phyloP scores from a whole-genome alignment of 176 grass and related monocot genomes.

The Carex myosuroides region DNA sequence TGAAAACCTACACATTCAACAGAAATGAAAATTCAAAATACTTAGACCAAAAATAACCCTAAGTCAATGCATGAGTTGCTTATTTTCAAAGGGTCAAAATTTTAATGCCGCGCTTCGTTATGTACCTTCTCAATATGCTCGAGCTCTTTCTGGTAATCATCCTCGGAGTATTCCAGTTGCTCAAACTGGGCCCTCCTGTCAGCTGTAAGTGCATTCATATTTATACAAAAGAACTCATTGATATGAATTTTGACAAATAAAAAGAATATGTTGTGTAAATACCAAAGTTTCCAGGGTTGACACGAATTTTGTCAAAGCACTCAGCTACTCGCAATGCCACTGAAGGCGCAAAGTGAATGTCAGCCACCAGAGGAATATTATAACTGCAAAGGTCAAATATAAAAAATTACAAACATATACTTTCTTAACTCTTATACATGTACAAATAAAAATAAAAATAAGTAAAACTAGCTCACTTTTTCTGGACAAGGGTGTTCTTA shows the following conservation, averaged over 20 bases:
- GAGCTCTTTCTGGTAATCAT: slow-evolving; percentile 88
- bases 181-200: slow-evolving; percentile 97
- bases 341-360: slow-evolving; percentile 97
- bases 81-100: slow-evolving; percentile 2
- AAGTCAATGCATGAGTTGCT: not conserved
- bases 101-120: not conserved
- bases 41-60: not conserved
- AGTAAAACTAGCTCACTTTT: slow-evolving; percentile 61
- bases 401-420: slow-evolving; percentile 10
- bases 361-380: slow-evolving; percentile 95
- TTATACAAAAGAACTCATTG: not conserved
- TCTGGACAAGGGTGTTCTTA: slow-evolving; percentile 90
- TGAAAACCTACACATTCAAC: slow-evolving; percentile 54
- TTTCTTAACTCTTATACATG: not conserved
- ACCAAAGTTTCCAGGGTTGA: slow-evolving; percentile 99
- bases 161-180: slow-evolving; percentile 73
- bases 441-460: not conserved
- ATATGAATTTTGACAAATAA: not conserved
- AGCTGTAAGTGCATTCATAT: slow-evolving; percentile 47
- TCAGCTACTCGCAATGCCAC: slow-evolving; percentile 90
- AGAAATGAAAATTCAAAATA: not conserved
- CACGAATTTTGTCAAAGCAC: slow-evolving; percentile 99
- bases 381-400: slow-evolving; percentile 37
- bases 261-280: not conserved
- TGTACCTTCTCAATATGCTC: slow-evolving; percentile 91